Evolutionary conservation across 139 green algal species (phyloP).

Genomic region (Edaphochlamys debaryana): DNA sequence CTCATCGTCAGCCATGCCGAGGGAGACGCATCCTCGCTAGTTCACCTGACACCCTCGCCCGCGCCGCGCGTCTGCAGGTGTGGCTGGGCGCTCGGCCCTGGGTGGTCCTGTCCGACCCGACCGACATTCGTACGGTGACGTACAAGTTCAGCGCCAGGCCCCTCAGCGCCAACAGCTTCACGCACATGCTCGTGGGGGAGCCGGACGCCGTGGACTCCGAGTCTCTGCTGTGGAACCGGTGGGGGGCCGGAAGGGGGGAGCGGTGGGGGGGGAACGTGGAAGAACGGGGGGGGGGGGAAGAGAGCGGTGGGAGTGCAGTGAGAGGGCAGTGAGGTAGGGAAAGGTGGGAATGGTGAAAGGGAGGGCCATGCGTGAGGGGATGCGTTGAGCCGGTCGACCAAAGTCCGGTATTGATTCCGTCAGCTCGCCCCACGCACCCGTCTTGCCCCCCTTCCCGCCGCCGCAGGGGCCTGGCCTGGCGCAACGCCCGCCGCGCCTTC

Average conservation of each 20-base stretch:
- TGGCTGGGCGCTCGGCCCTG: neutral
- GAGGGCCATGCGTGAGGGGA: too few relatives aligned
- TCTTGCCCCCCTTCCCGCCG: too few relatives aligned
- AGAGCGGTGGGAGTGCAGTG: too few relatives aligned
- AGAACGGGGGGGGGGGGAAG: too few relatives aligned
- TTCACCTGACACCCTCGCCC: neutral
- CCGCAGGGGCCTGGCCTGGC: neutral
- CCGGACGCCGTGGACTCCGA: neutral
- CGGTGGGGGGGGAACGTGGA: too few relatives aligned
- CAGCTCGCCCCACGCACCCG: too few relatives aligned
- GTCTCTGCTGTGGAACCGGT: neutral
- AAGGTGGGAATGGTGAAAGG: too few relatives aligned
- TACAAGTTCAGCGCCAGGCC: neutral
- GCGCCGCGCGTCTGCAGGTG: neutral
- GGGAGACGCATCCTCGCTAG: too few relatives aligned
- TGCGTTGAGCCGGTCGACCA: too few relatives aligned
- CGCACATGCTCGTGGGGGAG: neutral
- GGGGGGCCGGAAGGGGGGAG: neutral
- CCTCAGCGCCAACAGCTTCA: neutral
- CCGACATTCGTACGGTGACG: neutral
- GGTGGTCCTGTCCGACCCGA: neutral
- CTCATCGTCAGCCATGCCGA: neutral
- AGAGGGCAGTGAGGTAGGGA: too few relatives aligned
- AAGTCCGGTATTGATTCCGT: too few relatives aligned
- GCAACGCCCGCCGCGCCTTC: neutral